Percentiles rank a stretch among this genome's conserved stretches.
These are phyloP conservation scores for Penicillium sp. DNA, from an alignment of 2,329 filamentous ascomycete species.

Conservation along the genomic window DNA sequence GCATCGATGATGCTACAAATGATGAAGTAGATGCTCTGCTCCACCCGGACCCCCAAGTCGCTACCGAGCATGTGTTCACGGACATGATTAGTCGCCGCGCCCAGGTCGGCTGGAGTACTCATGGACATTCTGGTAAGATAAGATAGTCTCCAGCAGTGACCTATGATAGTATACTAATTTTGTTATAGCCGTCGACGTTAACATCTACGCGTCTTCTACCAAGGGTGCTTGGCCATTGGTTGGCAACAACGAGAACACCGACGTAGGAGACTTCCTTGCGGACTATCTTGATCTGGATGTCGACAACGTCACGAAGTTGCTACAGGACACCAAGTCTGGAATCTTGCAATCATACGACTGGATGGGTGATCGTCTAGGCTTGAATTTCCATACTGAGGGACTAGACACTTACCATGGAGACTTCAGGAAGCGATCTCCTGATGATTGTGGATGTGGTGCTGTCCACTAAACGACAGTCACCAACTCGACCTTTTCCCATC, in stretches of 20 bases:
- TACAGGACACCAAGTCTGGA: constrained; percentile 45
- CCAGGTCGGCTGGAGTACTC: constrained; percentile 89
- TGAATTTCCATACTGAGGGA: constrained; percentile 37
- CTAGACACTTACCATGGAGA: constrained; percentile 47
- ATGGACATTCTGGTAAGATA: constrained; percentile 70
- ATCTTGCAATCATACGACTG: constrained; percentile 29
- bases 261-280: constrained; percentile 78
- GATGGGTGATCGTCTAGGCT: constrained; percentile 42
- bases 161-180: constrained; percentile 9
- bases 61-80: constrained; percentile 63
- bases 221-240: constrained; percentile 60
- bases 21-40: constrained; percentile 68
- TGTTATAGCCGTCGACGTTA: constrained; percentile 77
- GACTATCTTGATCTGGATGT: constrained; percentile 79
- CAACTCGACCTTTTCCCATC: background rate
- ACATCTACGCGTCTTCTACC: constrained; percentile 82
- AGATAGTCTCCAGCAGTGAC: constrained; percentile 2
- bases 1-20: constrained; percentile 69
- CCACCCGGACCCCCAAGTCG: constrained; percentile 53
- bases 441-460: constrained; percentile 32
- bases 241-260: constrained; percentile 93
- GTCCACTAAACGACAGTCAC: constrained; percentile 18
- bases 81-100: constrained; percentile 84
- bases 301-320: constrained; percentile 69
- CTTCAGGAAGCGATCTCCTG: constrained; percentile 38